phyloP scores from a whole-genome alignment of 495 filamentous ascomycete species.

The Lentithecium fluviatile region DNA sequence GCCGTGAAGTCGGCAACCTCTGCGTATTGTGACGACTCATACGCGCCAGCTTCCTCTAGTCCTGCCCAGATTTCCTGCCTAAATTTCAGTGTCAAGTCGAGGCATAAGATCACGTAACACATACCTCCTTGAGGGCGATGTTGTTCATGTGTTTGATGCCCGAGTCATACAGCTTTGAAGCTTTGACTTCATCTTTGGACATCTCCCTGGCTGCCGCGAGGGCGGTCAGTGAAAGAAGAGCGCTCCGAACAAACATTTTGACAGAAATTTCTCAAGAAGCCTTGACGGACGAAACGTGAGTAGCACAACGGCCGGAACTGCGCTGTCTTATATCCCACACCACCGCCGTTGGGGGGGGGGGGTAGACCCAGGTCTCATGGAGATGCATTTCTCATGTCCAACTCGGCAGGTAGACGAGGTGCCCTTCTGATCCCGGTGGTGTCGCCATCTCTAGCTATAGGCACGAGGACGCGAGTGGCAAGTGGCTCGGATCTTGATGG shows the following conservation, averaged over 20 bases:
- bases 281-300: neutral
- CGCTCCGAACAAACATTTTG: constrained; percentile 11
- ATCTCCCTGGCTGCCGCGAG: constrained; percentile 25
- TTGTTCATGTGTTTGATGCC: constrained; percentile 31
- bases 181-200: constrained; percentile 25
- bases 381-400: constrained; percentile 2
- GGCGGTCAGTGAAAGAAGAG: constrained; percentile 14
- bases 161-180: constrained; percentile 29
- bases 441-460: neutral
- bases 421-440: constrained; percentile 11
- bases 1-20: constrained; percentile 19
- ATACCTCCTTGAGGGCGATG: constrained; percentile 28
- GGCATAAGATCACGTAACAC: neutral
- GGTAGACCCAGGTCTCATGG: neutral
- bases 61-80: constrained; percentile 22
- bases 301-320: neutral
- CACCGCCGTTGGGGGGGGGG: neutral
- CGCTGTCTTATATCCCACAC: constrained; percentile 23
- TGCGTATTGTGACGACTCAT: constrained; percentile 24
- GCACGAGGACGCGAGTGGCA: constrained; percentile 25
- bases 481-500: constrained; percentile 13
- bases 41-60: constrained; percentile 15
- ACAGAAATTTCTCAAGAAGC: neutral
- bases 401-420: constrained; percentile 16
- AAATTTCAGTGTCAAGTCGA: constrained; percentile 6